Base-by-base conservation (phyloP, 164 flowering plant species). In the Litsea cubeba region DNA sequence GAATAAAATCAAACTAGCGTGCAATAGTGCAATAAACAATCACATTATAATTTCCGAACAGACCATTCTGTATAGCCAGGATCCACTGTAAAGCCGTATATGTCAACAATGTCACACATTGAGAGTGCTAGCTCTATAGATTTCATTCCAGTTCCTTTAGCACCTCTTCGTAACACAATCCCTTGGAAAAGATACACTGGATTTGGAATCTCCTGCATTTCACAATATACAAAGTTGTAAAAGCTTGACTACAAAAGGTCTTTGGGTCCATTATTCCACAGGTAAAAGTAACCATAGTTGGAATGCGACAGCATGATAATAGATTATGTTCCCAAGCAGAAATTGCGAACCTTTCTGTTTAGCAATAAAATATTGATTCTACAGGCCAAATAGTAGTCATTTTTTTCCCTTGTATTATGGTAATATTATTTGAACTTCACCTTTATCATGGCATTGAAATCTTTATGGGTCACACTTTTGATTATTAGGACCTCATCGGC, bases 101-200 rank as follows among this genome's bases (percentile, higher is more conserved):
- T 94, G 80, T 96, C 92, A 74, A 96, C 98, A 81, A 90, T 85
- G 79, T 96, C 99, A 63, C 99, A 96, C 97, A 96, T 92, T 66
- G 98, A 96, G 71, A 94, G 97, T 49, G 99, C 99, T 25, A 96
- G 84, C 79, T 96, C 99, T 58, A 96, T 83, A 75, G 99, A 89
- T 82, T 96, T 96, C 98, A 96, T 94, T 83, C 99, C 99, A 80
- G 99, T 96, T 82, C 99, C 99, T 86, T 96, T 94, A 69, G 99
- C 99, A 77, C 99, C 99, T 87, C 97, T 84, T 22, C 99, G 87
- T 14, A 96, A 81, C 15, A 96, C 99, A 82, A 96, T 94, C 66
- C 99, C 99, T 86, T 94, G 97, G 83, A 96, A 94, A 67, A 96
- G 97, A 82, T 96, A 96, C 69, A 96, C 99, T 65, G 99, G 98